Base-by-base conservation (phyloP, 2,329 filamentous ascomycete species). In the Apiospora marii region DNA sequence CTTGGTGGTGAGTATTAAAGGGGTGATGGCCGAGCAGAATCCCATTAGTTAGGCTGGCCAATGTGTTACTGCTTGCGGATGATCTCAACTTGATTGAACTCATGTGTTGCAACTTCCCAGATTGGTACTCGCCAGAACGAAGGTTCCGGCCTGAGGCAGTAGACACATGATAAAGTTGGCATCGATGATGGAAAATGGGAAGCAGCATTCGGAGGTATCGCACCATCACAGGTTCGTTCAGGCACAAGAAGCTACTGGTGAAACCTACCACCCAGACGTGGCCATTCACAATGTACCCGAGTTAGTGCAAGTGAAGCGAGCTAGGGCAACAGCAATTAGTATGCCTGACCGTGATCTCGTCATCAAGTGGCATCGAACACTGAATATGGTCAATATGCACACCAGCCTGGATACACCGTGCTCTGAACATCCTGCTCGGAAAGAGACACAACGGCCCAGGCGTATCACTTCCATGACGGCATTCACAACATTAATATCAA, bases 391-490 rank as follows among this genome's bases (percentile, higher is more conserved):
- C 58, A 41, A 64, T 22, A 64, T 22, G 10, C 22, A 64, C 58
- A 64, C 34, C 8, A 10, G 0, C 30, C 30, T 3, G 34, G 4
- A 14, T 5, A 64, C 34, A 64, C 34, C 6, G 19, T 24, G 10
- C 19, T 41, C 30, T n/a, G 8, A 10, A n/a, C 7, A n/a, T 14
- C 10, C 58, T 64, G 58, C 19, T 24, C 13, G 58, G n/a, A 16
- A 14, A 41, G 34, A 12, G 34, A 58, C 43, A 49, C 69, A 58
- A 27, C 70, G 3, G 44, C 68, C 27, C 37, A 44, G 37, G 22
- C 16, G 69, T 37, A 49, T 69, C 41, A 48, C 49, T 49, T 24
- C 22, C 27, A 41, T 67, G 10, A 73, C 43, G 70, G 74, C 73
- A 72, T 72, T 41, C 68, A 71, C 43, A 73, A 34, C 22, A 64